Conservation (phyloP, 805 yeast species). For the Starmerella stellata region DNA sequence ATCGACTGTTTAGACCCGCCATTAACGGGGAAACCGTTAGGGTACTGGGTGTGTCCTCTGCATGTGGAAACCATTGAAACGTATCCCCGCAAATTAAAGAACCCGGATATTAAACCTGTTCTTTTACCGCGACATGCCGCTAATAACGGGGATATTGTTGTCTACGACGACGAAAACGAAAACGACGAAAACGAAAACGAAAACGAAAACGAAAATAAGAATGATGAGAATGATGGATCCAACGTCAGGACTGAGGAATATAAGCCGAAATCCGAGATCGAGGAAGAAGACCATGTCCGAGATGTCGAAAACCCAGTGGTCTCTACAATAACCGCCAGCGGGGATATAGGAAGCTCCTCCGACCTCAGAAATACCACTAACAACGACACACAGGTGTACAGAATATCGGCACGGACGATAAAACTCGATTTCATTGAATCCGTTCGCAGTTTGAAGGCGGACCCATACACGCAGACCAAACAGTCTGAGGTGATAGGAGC, state of each 20-base stretch:
- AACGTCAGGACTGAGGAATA: background rate
- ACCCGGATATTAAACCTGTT: conserved; percentile 40
- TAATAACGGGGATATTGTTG: conserved; percentile 43
- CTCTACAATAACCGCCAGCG: conserved; percentile 3
- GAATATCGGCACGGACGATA: conserved; percentile 51
- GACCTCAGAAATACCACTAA: background rate
- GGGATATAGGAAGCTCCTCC: conserved; percentile 1
- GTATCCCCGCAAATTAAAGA: conserved; percentile 26
- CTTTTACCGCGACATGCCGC: conserved; percentile 33
- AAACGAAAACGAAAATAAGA: conserved; percentile 24
- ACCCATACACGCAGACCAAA: conserved; percentile 21
- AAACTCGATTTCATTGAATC: conserved; percentile 49
- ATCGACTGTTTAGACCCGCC: conserved; percentile 15
- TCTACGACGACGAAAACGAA: conserved; percentile 29
- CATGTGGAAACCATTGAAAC: conserved; percentile 9
- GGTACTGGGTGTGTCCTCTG: conserved; percentile 15
- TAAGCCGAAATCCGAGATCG: background rate
- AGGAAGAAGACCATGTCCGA: conserved; percentile 6
- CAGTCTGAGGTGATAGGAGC: conserved; percentile 25
- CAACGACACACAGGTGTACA: conserved; percentile 33
- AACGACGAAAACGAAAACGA: conserved; percentile 20
- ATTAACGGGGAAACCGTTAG: conserved; percentile 8
- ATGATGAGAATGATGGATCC: conserved; percentile 18
- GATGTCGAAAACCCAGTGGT: conserved; percentile 4
- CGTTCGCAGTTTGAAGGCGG: conserved; percentile 19